These are phyloP conservation scores for Aristolochia contorta DNA, from an alignment of 164 flowering plant genomes.

Conservation along the genomic window DNA sequence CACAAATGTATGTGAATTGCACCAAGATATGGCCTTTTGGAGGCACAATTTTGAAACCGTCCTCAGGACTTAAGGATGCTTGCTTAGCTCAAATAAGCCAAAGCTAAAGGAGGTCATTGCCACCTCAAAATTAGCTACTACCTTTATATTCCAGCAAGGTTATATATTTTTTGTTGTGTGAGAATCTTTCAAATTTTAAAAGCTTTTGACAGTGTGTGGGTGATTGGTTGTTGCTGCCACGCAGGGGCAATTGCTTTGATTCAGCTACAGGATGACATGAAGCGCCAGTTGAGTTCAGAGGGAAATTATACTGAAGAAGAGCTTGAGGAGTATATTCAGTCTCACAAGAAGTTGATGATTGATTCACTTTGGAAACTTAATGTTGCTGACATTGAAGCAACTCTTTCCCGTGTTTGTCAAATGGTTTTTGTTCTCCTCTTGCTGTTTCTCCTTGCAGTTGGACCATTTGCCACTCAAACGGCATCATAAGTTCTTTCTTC, in stretches of 20 bases:
- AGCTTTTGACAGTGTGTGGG: background rate
- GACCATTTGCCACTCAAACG: background rate
- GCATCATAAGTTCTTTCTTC: background rate
- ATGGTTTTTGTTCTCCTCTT: conserved; percentile 42
- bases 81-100: too few relatives aligned
- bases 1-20: too few relatives aligned
- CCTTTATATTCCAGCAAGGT: too few relatives aligned
- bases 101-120: too few relatives aligned
- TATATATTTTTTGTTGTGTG: background rate
- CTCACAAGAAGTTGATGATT: conserved; percentile 82
- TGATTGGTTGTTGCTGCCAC: background rate
- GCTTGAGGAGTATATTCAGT: conserved; percentile 75
- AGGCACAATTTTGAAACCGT: too few relatives aligned
- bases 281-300: conserved; percentile 76
- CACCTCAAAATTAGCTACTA: too few relatives aligned
- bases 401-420: conserved; percentile 92
- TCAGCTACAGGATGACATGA: conserved; percentile 96
- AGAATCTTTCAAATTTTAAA: background rate
- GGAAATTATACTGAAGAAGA: conserved; percentile 92
- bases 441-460: background rate
- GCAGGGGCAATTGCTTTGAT: conserved; percentile 84
- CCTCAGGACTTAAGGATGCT: too few relatives aligned
- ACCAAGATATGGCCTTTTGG: too few relatives aligned
- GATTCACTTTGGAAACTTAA: conserved; percentile 98
- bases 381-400: conserved; percentile 95